Conservation (phyloP, 192 early-diverging fungal genomes). For the Umbelopsis ramanniana region DNA sequence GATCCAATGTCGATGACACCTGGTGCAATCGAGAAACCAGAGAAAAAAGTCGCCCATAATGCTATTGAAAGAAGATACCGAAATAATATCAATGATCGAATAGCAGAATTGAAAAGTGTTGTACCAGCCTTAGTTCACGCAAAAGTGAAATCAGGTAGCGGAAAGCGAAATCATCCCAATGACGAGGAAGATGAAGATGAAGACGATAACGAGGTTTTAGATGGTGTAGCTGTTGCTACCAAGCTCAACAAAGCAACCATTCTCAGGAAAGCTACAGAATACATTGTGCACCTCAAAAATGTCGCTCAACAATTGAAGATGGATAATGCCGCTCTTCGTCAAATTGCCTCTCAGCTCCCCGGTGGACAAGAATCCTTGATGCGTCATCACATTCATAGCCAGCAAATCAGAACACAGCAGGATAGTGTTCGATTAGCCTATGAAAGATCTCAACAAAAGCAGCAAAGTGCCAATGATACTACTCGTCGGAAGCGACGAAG, state of each 20-base stretch:
- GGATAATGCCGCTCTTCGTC: conserved; percentile 51
- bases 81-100: conserved; percentile 97
- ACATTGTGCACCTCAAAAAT: conserved; percentile 69
- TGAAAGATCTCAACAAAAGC: conserved; percentile 20
- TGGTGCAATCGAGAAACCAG: conserved; percentile 49
- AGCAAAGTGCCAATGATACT: background rate
- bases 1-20: background rate
- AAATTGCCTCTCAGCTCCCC: conserved; percentile 47
- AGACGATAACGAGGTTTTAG: conserved; percentile 56
- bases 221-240: conserved; percentile 84
- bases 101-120: conserved; percentile 81
- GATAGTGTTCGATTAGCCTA: background rate
- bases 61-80: conserved; percentile 95
- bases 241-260: conserved; percentile 96
- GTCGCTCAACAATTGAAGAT: conserved; percentile 43
- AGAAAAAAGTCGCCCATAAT: conserved; percentile 94
- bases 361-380: conserved; percentile 47
- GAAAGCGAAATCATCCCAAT: conserved; percentile 33
- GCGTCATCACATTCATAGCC: conserved; percentile 10
- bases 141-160: conserved; percentile 41
- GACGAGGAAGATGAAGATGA: conserved; percentile 59
- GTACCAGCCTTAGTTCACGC: conserved; percentile 80
- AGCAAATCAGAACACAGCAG: conserved; percentile 11
- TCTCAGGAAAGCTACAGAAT: conserved; percentile 89
- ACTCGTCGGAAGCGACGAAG: conserved; percentile 13